phyloP scores from a whole-genome alignment of 1,284 basidiomycete genomes.

The Cutaneotrichosporon sp. region DNA sequence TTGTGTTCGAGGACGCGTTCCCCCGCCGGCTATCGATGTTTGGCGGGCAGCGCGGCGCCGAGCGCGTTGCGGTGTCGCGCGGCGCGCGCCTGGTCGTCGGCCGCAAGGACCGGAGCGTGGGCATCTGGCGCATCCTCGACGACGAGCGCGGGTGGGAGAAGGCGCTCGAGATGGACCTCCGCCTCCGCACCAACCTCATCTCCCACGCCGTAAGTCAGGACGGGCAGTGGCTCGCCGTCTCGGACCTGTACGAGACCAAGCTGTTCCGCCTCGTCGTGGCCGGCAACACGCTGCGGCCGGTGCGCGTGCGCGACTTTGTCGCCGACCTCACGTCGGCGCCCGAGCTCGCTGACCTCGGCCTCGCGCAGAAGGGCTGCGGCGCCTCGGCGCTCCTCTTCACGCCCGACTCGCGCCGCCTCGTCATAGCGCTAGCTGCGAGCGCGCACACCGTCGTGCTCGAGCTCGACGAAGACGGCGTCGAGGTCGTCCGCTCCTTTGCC shows the following conservation, averaged over 20 bases:
- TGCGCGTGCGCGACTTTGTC: slow-evolving; percentile 59
- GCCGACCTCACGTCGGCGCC: slow-evolving; percentile 51
- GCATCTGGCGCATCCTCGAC: slow-evolving; percentile 67
- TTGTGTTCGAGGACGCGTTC: slow-evolving; percentile 58
- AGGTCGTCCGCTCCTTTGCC: slow-evolving; percentile 21
- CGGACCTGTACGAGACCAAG: slow-evolving; percentile 89
- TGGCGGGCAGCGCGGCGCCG: slow-evolving; percentile 36
- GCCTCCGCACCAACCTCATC: slow-evolving; percentile 69
- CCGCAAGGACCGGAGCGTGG: slow-evolving; percentile 70
- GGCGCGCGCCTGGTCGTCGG: slow-evolving; percentile 72
- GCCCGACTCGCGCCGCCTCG: slow-evolving; percentile 77
- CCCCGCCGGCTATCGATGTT: slow-evolving; percentile 38
- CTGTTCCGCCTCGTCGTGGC: slow-evolving; percentile 68
- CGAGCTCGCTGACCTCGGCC: slow-evolving; percentile 36
- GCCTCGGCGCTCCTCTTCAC: slow-evolving; percentile 76
- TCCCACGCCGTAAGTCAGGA: slow-evolving; percentile 78
- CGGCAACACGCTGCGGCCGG: slow-evolving; percentile 62
- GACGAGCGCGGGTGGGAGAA: slow-evolving; percentile 71
- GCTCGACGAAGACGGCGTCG: slow-evolving; percentile 51
- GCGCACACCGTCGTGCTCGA: slow-evolving; percentile 76
- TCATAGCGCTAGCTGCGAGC: slow-evolving; percentile 69
- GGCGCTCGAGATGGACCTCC: slow-evolving; percentile 84
- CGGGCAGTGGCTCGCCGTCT: slow-evolving; percentile 83
- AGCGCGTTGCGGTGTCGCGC: slow-evolving; percentile 58
- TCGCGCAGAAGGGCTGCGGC: slow-evolving; percentile 60